Conservation (phyloP, 306 rosid species). For the barrel medic (Medicago truncatula) region DNA sequence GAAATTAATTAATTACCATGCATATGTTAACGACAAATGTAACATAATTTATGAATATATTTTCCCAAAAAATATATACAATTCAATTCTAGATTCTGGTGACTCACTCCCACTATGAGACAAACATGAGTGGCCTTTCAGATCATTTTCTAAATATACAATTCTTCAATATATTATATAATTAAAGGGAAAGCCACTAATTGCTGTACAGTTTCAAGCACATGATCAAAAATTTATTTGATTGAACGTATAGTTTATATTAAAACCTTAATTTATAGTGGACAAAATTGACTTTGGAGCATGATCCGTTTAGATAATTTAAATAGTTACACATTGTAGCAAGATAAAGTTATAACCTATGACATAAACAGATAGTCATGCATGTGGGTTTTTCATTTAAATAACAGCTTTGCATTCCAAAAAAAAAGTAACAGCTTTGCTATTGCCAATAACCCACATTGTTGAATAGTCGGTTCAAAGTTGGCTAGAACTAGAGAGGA, state of each 20-base stretch:
- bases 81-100: conserved; percentile 32
- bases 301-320: conserved; percentile 30
- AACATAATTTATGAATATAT: not conserved
- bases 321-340: not conserved
- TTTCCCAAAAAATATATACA: no score
- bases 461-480: conserved; percentile 2
- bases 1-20: not conserved
- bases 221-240: conserved; percentile 45
- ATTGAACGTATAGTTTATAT: not conserved
- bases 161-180: not conserved
- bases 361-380: not conserved
- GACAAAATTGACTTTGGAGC: conserved; percentile 45
- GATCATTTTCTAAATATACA: not conserved
- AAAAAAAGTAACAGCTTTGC: no score
- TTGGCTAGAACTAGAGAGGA: not conserved
- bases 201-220: conserved; percentile 42
- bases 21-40: not conserved
- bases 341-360: not conserved
- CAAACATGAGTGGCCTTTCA: conserved; percentile 43
- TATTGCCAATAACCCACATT: conserved; percentile 1
- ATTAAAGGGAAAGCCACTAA: not conserved
- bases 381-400: not conserved
- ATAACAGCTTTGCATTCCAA: not conserved
- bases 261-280: conserved; percentile 38
- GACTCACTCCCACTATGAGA: conserved; percentile 42